phyloP scores from a whole-genome alignment of 169 alveolate species.

The Eimeria tenella region DNA sequence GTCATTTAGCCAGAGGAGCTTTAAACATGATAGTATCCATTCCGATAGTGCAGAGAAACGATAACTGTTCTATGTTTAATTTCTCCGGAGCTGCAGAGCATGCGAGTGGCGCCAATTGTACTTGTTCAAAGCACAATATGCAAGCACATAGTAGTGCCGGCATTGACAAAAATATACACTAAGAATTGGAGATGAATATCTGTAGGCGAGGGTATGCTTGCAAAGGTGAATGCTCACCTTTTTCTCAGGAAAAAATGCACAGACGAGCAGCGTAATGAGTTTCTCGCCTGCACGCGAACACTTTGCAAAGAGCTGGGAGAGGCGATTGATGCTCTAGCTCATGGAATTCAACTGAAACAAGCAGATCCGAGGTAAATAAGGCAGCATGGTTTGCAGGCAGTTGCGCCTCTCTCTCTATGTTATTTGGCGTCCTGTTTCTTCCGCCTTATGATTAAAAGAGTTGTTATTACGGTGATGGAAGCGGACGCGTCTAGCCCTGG shows the following conservation, averaged over 20 bases:
- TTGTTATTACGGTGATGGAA: neutral
- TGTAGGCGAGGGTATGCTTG: too few species aligned
- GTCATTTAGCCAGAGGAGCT: too few species aligned
- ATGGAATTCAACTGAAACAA: slow-evolving; percentile 80
- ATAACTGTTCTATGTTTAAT: too few species aligned
- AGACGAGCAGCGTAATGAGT: slow-evolving; percentile 78
- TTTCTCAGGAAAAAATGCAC: slow-evolving; percentile 81
- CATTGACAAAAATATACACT: too few species aligned
- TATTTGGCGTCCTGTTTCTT: neutral
- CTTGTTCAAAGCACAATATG: too few species aligned
- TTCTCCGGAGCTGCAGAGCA: too few species aligned
- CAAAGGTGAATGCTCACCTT: too few species aligned
- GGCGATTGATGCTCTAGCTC: slow-evolving; percentile 80
- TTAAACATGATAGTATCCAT: too few species aligned
- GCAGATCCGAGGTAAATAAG: slow-evolving; percentile 60
- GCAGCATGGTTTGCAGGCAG: neutral
- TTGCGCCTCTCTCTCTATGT: neutral
- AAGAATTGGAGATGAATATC: too few species aligned
- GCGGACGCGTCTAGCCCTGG: neutral
- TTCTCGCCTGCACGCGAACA: slow-evolving; percentile 76
- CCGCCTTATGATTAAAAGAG: neutral
- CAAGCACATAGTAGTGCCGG: too few species aligned
- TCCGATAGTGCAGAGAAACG: too few species aligned
- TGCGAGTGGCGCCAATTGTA: too few species aligned
- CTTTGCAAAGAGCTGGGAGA: slow-evolving; percentile 84